Percentiles rank a stretch among this genome's conserved stretches.
phyloP scores from a whole-genome alignment of 495 filamentous ascomycete species.

The Filosporella fistucella region DNA sequence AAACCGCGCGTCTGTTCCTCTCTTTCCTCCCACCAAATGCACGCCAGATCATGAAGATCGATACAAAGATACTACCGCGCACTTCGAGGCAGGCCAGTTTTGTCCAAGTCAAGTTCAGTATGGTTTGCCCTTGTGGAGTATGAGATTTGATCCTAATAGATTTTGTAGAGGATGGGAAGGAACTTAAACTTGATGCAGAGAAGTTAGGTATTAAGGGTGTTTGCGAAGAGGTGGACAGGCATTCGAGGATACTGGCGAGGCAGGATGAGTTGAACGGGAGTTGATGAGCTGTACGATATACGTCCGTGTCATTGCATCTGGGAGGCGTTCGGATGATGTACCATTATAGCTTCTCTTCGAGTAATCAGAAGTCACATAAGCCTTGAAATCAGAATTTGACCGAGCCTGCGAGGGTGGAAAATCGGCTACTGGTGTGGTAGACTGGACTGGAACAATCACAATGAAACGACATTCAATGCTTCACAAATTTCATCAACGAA shows the following conservation, averaged over 20 bases:
- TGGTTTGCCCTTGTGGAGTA: not conserved
- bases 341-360: too few species aligned
- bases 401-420: too few species aligned
- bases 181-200: slow-evolving; percentile 64
- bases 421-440: too few species aligned
- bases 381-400: too few species aligned
- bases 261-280: slow-evolving; percentile 70
- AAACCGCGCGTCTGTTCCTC: slow-evolving; percentile 82
- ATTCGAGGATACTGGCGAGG: slow-evolving; percentile 75
- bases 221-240: slow-evolving; percentile 82
- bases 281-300: not conserved
- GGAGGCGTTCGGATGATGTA: slow-evolving; percentile 21
- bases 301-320: slow-evolving; percentile 8
- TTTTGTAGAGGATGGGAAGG: slow-evolving; percentile 73
- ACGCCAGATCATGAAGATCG: slow-evolving; percentile 67
- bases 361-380: too few species aligned
- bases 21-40: slow-evolving; percentile 79
- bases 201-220: slow-evolving; percentile 82
- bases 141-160: not conserved
- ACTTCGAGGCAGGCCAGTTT: slow-evolving; percentile 54
- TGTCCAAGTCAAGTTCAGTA: slow-evolving; percentile 79
- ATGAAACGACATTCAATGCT: too few species aligned
- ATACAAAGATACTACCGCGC: slow-evolving; percentile 71
- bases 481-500: too few species aligned
- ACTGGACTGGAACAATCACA: too few species aligned